Conservation (phyloP, 2,329 filamentous ascomycete species). For the Colletotrichum australisinense region DNA sequence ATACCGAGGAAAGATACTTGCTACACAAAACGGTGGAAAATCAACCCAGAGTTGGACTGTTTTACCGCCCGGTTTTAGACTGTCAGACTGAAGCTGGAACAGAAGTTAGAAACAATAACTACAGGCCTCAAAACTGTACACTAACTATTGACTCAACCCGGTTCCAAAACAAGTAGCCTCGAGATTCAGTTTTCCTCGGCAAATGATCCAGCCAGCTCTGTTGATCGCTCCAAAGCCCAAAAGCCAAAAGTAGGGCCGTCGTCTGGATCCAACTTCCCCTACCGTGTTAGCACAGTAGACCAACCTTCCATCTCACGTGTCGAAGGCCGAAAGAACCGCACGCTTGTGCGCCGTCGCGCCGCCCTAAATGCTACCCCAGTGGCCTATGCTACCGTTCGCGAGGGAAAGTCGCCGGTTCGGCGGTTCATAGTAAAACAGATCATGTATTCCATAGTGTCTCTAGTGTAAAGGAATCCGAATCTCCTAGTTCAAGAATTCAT, state of each 20-base stretch:
- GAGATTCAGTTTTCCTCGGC: background rate
- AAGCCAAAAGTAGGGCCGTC: background rate
- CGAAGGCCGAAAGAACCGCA: constrained; percentile 1
- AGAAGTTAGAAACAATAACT: background rate
- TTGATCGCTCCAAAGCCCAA: background rate
- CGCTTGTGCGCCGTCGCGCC: constrained; percentile 13
- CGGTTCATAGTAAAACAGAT: background rate
- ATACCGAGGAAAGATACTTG: too few relatives aligned
- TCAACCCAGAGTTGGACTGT: background rate
- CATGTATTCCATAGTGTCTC: too few relatives aligned
- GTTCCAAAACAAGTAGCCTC: background rate
- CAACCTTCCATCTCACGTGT: constrained; percentile 23
- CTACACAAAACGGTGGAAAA: background rate
- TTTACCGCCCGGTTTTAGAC: background rate
- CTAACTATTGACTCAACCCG: background rate
- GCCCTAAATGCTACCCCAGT: background rate
- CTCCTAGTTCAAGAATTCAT: too few relatives aligned
- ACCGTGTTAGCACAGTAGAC: too few relatives aligned
- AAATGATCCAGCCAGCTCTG: background rate
- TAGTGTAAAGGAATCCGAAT: too few relatives aligned
- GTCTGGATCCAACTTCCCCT: background rate
- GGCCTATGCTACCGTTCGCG: background rate
- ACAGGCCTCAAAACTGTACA: background rate
- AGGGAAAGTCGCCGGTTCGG: background rate
- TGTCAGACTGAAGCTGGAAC: background rate